Conservation (phyloP, 768 basidiomycete species). For the Suillus occidentalis region DNA sequence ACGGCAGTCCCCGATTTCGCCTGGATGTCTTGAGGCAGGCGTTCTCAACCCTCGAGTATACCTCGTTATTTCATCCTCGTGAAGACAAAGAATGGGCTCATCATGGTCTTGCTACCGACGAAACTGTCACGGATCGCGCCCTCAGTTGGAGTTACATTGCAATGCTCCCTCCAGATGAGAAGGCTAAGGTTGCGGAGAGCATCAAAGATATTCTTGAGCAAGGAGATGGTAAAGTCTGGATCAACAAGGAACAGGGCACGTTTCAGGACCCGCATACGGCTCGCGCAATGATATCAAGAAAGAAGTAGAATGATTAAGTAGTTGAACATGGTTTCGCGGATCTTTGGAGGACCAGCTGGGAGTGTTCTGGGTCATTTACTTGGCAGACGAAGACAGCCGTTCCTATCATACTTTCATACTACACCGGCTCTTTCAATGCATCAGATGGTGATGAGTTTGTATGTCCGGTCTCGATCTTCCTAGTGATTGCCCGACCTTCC, state of each 20-base stretch:
- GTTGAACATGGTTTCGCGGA: not conserved
- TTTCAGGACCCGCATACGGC: constrained; percentile 84
- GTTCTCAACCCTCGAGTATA: constrained; percentile 65
- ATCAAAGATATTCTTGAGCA: constrained; percentile 55
- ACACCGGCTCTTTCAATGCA: not conserved
- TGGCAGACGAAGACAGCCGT: not conserved
- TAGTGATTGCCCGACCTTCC: not conserved
- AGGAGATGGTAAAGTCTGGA: constrained; percentile 72
- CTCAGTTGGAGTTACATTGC: constrained; percentile 86
- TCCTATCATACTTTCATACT: not conserved
- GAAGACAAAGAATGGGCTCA: constrained; percentile 58
- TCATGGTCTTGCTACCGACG: constrained; percentile 48
- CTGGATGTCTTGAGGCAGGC: constrained; percentile 68
- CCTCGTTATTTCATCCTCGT: constrained; percentile 54
- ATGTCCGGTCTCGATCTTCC: not conserved
- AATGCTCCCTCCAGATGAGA: constrained; percentile 55
- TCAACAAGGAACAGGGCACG: constrained; percentile 66
- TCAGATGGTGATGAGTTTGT: not conserved
- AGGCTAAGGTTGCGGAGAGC: constrained; percentile 47
- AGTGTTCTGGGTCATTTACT: not conserved
- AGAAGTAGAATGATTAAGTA: constrained; percentile 31
- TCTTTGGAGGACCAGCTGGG: not conserved
- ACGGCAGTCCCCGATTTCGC: constrained; percentile 80
- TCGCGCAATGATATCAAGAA: constrained; percentile 50
- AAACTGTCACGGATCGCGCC: constrained; percentile 65